Percentiles rank a stretch among this genome's conserved stretches.
Conservation (phyloP, 768 basidiomycete species). For the Hygrophorus russula region DNA sequence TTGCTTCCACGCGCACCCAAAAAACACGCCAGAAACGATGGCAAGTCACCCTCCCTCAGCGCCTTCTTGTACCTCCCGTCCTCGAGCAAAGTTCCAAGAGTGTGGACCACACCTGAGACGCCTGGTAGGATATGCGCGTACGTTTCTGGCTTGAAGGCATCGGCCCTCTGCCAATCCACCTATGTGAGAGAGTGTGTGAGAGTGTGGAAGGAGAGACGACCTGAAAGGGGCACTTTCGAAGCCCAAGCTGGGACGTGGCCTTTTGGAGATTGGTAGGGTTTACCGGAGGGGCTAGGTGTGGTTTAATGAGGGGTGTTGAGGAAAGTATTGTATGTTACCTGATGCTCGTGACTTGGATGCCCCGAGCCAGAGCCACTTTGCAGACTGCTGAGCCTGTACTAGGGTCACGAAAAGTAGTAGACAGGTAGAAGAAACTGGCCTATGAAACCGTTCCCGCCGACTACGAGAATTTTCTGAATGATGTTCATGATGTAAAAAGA, state of each 20-base stretch:
- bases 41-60: conserved; percentile 46
- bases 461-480: conserved; percentile 72
- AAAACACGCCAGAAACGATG: conserved; percentile 38
- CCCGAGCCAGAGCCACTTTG: conserved; percentile 72
- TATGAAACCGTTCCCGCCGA: conserved; percentile 98
- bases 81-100: conserved; percentile 84
- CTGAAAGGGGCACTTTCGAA: conserved; percentile 40
- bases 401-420: not conserved
- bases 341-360: conserved; percentile 82
- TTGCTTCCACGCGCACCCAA: conserved; percentile 33
- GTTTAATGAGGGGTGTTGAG: not conserved
- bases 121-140: conserved; percentile 59
- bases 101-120: conserved; percentile 80
- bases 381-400: conserved; percentile 83
- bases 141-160: conserved; percentile 67
- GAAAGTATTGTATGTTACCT: conserved; percentile 37
- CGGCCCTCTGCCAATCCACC: conserved; percentile 83
- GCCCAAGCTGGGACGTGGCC: conserved; percentile 88
- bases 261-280: conserved; percentile 77
- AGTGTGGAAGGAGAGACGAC: conserved; percentile 7
- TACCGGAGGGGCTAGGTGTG: conserved; percentile 67
- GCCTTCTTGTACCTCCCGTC: conserved; percentile 70
- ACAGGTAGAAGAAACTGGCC: conserved; percentile 30
- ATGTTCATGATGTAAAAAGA: no score
- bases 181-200: conserved; percentile 20